Evolutionary conservation across 768 basidiomycete genomes (phyloP).

Genomic region (Lyophyllum shimeji): DNA sequence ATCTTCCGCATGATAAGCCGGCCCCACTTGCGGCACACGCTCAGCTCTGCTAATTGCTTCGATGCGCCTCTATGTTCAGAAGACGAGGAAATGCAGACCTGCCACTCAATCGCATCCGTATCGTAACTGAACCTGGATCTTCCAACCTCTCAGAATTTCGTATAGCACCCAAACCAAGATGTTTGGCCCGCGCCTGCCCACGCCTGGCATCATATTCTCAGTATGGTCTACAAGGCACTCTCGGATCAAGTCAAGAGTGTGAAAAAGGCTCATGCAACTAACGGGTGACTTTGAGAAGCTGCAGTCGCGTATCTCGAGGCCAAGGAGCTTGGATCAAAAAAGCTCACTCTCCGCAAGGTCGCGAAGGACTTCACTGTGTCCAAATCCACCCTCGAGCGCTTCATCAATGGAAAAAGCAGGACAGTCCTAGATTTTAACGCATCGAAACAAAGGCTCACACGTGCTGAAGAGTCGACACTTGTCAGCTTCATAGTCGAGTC

Average conservation of each 20-base stretch:
- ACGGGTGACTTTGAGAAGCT: neutral
- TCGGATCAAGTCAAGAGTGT: slow-evolving; percentile 8
- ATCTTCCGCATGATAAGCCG: too few relatives aligned
- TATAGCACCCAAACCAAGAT: too few relatives aligned
- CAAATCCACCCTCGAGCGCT: slow-evolving; percentile 15
- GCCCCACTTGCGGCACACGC: too few relatives aligned
- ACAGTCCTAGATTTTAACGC: slow-evolving; percentile 12
- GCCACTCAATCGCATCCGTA: too few relatives aligned
- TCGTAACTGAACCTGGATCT: too few relatives aligned
- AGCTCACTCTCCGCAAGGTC: slow-evolving; percentile 17
- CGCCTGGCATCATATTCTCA: neutral
- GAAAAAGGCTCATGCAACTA: slow-evolving; percentile 1
- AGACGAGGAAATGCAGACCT: too few relatives aligned
- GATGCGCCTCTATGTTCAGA: too few relatives aligned
- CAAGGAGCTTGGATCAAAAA: slow-evolving; percentile 12
- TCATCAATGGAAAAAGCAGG: neutral
- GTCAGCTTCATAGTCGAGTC: slow-evolving; percentile 26
- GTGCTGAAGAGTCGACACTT: slow-evolving; percentile 26
- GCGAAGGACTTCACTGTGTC: slow-evolving; percentile 10
- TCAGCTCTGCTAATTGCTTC: too few relatives aligned
- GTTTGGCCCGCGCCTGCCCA: neutral
- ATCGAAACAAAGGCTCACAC: slow-evolving; percentile 25
- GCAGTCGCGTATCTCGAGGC: slow-evolving; percentile 1
- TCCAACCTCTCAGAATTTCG: too few relatives aligned
- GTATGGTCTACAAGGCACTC: slow-evolving; percentile 2